phyloP scores from a whole-genome alignment of 495 filamentous ascomycete species.

The Hyaloscypha bicolor region DNA sequence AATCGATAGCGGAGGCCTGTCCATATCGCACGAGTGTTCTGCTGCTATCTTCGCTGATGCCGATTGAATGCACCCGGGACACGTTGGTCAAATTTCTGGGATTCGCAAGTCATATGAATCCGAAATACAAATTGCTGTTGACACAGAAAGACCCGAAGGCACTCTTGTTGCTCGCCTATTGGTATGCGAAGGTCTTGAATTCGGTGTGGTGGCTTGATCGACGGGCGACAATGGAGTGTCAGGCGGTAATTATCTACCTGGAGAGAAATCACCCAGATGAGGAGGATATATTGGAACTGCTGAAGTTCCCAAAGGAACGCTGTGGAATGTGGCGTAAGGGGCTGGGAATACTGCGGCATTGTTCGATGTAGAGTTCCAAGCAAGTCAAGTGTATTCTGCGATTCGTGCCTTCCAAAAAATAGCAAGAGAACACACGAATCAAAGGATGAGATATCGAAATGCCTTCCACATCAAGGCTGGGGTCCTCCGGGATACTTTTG shows the following conservation, averaged over 20 bases:
- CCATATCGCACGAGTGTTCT: conserved; percentile 10
- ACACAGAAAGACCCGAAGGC: conserved; percentile 40
- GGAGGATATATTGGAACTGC: conserved; percentile 8
- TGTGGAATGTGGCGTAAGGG: conserved; percentile 3
- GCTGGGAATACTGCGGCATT: not conserved
- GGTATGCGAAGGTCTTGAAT: conserved; percentile 42
- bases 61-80: conserved; percentile 30
- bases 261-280: conserved; percentile 28
- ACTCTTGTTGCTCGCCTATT: conserved; percentile 44
- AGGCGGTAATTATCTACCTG: conserved; percentile 39
- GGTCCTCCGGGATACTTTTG: no score
- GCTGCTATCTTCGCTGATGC: conserved; percentile 28
- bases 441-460: no score
- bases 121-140: conserved; percentile 36
- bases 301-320: conserved; percentile 18
- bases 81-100: conserved; percentile 39
- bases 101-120: conserved; percentile 40
- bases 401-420: no score
- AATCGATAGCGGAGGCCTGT: not conserved
- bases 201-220: conserved; percentile 44
- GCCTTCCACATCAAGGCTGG: no score
- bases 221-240: conserved; percentile 41
- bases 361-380: not conserved
- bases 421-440: no score
- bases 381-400: no score